These are phyloP conservation scores for Cenchrus fungigraminus DNA, from an alignment of 176 grass and related monocot genomes.

Conservation along the genomic window DNA sequence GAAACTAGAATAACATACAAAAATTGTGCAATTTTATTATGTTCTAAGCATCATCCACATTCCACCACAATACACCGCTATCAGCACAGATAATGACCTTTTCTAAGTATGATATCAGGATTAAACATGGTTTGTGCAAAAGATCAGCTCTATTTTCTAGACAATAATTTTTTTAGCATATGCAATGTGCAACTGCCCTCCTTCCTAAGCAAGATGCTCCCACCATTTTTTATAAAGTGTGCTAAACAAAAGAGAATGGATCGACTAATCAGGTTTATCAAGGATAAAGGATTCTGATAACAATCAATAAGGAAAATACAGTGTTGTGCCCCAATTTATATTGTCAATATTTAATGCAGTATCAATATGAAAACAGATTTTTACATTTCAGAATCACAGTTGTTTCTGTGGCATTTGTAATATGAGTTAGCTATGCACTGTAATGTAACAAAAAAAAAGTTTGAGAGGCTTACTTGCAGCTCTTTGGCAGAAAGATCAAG, in stretches of 20 bases:
- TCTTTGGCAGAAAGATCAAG: conserved; percentile 99
- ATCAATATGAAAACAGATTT: neutral
- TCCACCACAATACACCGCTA: neutral
- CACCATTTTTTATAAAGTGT: neutral
- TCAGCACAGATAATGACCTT: neutral
- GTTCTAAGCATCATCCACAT: neutral
- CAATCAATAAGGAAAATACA: neutral
- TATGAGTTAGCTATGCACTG: neutral
- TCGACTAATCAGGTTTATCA: neutral
- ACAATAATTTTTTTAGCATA: neutral
- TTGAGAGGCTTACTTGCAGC: conserved; percentile 70
- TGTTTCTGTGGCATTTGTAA: neutral
- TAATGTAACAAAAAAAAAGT: conserved; percentile 21
- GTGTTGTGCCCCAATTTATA: neutral
- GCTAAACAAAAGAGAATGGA: neutral
- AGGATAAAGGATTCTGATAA: neutral
- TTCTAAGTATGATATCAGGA: conserved; percentile 1
- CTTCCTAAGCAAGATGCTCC: neutral
- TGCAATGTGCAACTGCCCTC: neutral
- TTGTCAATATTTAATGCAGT: neutral
- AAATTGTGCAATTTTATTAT: neutral
- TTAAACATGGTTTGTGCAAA: neutral
- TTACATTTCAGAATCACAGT: neutral
- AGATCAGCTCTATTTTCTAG: conserved; percentile 1
- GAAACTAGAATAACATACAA: neutral